Base-by-base conservation (phyloP, 805 yeast species). In the Brettanomyces nanus region DNA sequence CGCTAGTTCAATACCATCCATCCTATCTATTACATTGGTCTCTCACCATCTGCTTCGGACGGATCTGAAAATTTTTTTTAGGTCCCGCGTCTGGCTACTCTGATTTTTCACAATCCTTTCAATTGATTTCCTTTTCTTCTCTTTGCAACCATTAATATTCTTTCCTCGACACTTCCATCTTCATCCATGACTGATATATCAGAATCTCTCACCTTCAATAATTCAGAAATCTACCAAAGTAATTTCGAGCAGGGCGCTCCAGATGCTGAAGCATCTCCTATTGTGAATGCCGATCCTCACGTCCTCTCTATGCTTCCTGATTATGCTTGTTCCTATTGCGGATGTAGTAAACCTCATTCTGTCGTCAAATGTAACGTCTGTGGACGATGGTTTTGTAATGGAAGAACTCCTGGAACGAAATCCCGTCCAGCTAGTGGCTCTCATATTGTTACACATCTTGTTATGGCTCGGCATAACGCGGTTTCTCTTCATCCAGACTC, bases 321-420 rank as follows among this genome's bases (percentile, higher is more conserved):
- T 19, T 58, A 63, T 42, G 62, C 71, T 1, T 73, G 80, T 48
- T 53, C 71, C 3, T 87, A 87, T 58, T 87, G 97, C 62, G 92
- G 87, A 1, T 66, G 85, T 20, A 76, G 75, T 42, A 58, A 73
- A 7, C 70, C 85, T 1, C 56, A 73, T 5, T 69, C 80, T 34
- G 82, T 86, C 11, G 82, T 83, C 30, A 77, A 80, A 47, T 89
- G 97, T 63, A 73, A 73, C 41, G 66, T 69, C 5, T 89, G 96
- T 59, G 60, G 74, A 47, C 80, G 77, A 54, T 89, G 96, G 96
- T 89, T 89, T 56, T 89, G 97, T 64, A 89, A 89, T 54, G 72
- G 84, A 11, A 75, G 75, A 40, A 60, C 74, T 10, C 62, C 73
- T 9, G 74, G 19, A 17, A 9, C 14, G 27, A 5, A n/a, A 6